Evolutionary conservation across 495 filamentous ascomycete species (phyloP), one percentile per base, ranked within the genome.

Genomic region (Evansstolkia leycettana): DNA sequence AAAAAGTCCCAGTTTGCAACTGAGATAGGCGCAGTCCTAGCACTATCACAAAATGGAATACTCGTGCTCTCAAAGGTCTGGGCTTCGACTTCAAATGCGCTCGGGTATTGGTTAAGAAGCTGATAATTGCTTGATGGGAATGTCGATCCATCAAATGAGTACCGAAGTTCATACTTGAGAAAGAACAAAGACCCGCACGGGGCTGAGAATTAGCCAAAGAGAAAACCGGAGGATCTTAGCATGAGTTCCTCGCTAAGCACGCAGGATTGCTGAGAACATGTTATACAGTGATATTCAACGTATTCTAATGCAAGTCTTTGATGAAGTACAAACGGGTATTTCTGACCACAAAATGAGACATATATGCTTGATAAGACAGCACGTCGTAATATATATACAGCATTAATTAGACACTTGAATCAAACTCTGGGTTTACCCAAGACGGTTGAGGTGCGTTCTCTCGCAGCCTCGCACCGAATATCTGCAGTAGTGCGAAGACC

Each of bases 11-110:
- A 30, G 8, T 47, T 52, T 31, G 48, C 45, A 11, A 18, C 42
- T 27, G 67, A 72, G 37, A 54, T 67, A 20, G 70, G 70, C 2
- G 70, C 69, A 0, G 68, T 67, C 10, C 55, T 72, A 34, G 45
- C 46, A 5, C 27, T 65, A 1, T 50, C 57, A 1, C 65, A 67
- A 1, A 71, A 72, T 34, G 67, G 60, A 2, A 44, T 53, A 0
- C 37, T 35, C 3, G 55, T 67, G 5, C 51, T n/a, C n/a, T 76
- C 0, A 32, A 31, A 37, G 11, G 43, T 32, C n/a, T 71, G 4
- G 46, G 50, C 10, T 54, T 58, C 25, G 33, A 40, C 6, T 40
- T 47, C 13, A 35, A 41, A 47, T 60, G 55, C 47, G 3, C 58
- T 61, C 41, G 55, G 55, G 19, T 48, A 43, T 42, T 5, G 42